Conservation (phyloP, 2,329 filamentous ascomycete species). For the Macrophomina pseudophaseolina region DNA sequence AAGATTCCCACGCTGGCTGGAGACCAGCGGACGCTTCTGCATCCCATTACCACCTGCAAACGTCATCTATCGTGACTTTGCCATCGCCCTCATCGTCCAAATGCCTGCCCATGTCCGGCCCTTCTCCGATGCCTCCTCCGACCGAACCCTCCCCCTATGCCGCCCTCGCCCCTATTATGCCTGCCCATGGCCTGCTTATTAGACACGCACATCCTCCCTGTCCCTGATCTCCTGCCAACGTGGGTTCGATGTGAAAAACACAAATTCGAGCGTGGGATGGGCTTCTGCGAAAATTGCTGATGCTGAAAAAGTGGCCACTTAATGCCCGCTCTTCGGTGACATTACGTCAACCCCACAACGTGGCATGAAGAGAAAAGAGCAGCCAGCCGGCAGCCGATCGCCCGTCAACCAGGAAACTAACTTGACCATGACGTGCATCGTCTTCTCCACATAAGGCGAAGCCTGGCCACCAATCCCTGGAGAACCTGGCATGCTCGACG, state of each 20-base stretch:
- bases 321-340: neutral
- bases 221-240: neutral
- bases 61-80: constrained; percentile 15
- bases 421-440: constrained; percentile 6
- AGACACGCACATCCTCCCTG: neutral
- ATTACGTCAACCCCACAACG: neutral
- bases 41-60: constrained; percentile 2
- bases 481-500: neutral
- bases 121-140: neutral
- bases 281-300: neutral
- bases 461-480: constrained; percentile 3
- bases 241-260: neutral
- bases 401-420: neutral
- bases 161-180: neutral
- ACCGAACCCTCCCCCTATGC: neutral
- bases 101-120: neutral
- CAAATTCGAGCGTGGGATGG: neutral
- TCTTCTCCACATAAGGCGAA: constrained; percentile 1
- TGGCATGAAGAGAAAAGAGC: neutral
- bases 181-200: neutral
- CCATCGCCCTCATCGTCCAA: neutral
- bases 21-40: neutral
- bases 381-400: neutral
- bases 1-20: constrained; percentile 4
- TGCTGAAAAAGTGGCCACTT: neutral